phyloP scores from a whole-genome alignment of 2,329 filamentous ascomycete species.

The Alternaria brassicicola region DNA sequence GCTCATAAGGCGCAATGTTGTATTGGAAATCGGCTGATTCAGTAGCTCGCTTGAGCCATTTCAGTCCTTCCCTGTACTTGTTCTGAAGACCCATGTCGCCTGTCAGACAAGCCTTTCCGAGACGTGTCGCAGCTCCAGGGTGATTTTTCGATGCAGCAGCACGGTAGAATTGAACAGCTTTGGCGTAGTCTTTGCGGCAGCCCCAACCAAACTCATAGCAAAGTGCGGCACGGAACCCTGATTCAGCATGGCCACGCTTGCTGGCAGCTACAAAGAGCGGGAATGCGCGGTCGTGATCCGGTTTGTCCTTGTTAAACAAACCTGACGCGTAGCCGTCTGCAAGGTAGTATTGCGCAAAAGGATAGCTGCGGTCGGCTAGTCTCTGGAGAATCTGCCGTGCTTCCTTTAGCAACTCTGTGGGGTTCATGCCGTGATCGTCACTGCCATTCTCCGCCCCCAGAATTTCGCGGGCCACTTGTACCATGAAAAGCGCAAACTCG shows the following conservation, averaged over 20 bases:
- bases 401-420: constrained; percentile 76
- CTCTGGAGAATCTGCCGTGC: constrained; percentile 87
- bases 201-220: constrained; percentile 99
- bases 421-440: constrained; percentile 54
- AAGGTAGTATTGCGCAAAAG: constrained; percentile 97
- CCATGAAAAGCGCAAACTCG: constrained; percentile 93
- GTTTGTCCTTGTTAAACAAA: constrained; percentile 91
- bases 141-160: constrained; percentile 91
- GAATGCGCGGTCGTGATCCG: constrained; percentile 90
- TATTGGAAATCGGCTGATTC: constrained; percentile 92
- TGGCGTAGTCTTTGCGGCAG: constrained; percentile 83
- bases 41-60: constrained; percentile 92
- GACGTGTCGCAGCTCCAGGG: constrained; percentile 89
- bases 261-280: constrained; percentile 90
- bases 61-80: constrained; percentile 87
- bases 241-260: constrained; percentile 97
- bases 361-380: constrained; percentile 85
- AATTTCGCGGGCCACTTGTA: constrained; percentile 84
- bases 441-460: constrained; percentile 35
- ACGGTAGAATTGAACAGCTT: constrained; percentile 92
- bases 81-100: constrained; percentile 86
- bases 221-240: constrained; percentile 87
- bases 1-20: constrained; percentile 88
- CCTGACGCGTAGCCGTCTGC: constrained; percentile 94
- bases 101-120: constrained; percentile 87